These are phyloP conservation scores for Albatrellus ellisii DNA, from an alignment of 768 basidiomycete genomes.

Conservation along the genomic window DNA sequence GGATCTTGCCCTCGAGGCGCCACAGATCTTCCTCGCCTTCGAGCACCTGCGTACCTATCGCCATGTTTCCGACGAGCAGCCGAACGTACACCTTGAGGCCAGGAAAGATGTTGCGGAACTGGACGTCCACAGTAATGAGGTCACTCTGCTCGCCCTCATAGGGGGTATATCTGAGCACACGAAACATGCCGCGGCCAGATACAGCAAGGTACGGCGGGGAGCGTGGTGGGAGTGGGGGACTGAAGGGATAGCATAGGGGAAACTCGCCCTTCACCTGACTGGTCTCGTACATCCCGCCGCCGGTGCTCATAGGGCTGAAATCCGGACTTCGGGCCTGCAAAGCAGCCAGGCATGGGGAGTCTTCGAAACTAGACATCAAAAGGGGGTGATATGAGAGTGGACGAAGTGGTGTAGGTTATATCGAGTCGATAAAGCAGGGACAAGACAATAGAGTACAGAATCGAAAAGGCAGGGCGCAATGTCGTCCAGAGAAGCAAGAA, in stretches of 20 bases:
- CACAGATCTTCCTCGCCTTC: slow-evolving; percentile 39
- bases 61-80: slow-evolving; percentile 57
- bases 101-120: slow-evolving; percentile 35
- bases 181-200: slow-evolving; percentile 41
- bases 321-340: too few relatives aligned
- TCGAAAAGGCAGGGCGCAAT: too few relatives aligned
- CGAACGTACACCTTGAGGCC: slow-evolving; percentile 49
- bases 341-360: too few relatives aligned
- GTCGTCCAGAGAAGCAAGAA: too few relatives aligned
- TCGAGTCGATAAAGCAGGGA: too few relatives aligned
- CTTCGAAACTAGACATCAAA: too few relatives aligned
- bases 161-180: slow-evolving; percentile 53
- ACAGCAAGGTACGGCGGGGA: slow-evolving; percentile 20
- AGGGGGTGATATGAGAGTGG: too few relatives aligned
- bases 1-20: slow-evolving; percentile 54
- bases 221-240: not conserved
- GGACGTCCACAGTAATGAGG: slow-evolving; percentile 49
- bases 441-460: too few relatives aligned
- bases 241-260: not conserved
- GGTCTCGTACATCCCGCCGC: too few relatives aligned
- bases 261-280: too few relatives aligned
- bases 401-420: too few relatives aligned
- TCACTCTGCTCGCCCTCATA: slow-evolving; percentile 49
- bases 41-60: slow-evolving; percentile 54
- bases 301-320: too few relatives aligned